phyloP scores from a whole-genome alignment of 1,284 basidiomycete genomes.

The Mycosarcoma maydis region DNA sequence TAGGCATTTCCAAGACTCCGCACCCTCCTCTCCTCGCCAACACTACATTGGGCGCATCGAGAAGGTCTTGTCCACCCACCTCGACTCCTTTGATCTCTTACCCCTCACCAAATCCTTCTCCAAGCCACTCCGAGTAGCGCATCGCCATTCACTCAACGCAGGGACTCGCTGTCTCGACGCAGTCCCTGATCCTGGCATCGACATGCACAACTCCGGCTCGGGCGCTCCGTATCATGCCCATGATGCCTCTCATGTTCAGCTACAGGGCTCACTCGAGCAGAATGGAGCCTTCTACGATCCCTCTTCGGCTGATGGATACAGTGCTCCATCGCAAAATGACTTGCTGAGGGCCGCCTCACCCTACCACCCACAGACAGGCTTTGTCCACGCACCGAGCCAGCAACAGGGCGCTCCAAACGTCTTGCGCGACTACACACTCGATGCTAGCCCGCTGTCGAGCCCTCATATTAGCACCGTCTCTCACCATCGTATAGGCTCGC shows the following conservation, averaged over 20 bases:
- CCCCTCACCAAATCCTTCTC: constrained; percentile 13
- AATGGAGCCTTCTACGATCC: constrained; percentile 42
- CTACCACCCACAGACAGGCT: constrained; percentile 1
- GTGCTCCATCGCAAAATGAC: constrained; percentile 25
- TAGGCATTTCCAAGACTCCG: neutral
- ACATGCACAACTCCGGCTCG: constrained; percentile 25
- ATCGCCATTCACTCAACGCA: constrained; percentile 8
- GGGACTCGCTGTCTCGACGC: constrained; percentile 9
- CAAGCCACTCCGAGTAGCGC: neutral
- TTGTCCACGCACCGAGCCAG: constrained; percentile 7
- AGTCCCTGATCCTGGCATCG: constrained; percentile 7
- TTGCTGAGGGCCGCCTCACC: constrained; percentile 25
- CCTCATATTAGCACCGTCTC: constrained; percentile 15
- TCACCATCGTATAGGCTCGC: constrained; percentile 25
- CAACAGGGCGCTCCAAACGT: constrained; percentile 11
- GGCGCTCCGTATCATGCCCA: constrained; percentile 1
- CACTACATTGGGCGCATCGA: constrained; percentile 34
- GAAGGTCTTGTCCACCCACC: constrained; percentile 31
- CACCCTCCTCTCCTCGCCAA: constrained; percentile 8
- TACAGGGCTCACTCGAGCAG: neutral
- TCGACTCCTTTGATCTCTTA: constrained; percentile 38
- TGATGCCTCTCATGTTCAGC: constrained; percentile 1
- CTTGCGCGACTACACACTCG: constrained; percentile 29
- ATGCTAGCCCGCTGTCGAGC: constrained; percentile 39
- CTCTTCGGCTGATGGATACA: constrained; percentile 47